Conservation (phyloP, 768 basidiomycete species). For the Leccinum longicurvipes region DNA sequence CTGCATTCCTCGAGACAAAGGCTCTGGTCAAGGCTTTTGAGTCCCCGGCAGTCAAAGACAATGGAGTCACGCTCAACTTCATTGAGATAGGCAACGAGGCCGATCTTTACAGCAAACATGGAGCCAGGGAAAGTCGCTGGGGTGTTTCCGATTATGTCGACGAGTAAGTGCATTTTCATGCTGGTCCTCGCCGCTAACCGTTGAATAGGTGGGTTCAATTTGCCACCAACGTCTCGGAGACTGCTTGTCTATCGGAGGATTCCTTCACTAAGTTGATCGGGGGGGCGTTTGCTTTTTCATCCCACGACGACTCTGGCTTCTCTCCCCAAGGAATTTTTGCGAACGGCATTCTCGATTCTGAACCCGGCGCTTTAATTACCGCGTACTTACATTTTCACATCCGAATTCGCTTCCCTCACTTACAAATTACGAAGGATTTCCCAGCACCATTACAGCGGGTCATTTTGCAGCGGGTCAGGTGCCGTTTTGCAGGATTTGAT, state of each 20-base stretch:
- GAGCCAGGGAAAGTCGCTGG: constrained; percentile 38
- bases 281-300: constrained; percentile 48
- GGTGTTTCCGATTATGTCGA: constrained; percentile 43
- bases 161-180: constrained; percentile 38
- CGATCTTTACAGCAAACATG: constrained; percentile 50
- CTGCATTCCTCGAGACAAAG: constrained; percentile 44
- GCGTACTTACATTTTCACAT: constrained; percentile 42
- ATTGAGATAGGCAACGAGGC: constrained; percentile 64
- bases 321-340: constrained; percentile 60
- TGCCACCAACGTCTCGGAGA: constrained; percentile 45
- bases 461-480: constrained; percentile 54
- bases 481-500: constrained; percentile 61
- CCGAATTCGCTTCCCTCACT: background rate
- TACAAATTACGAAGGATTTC: constrained; percentile 32
- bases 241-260: constrained; percentile 35
- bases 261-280: constrained; percentile 47
- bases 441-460: constrained; percentile 50
- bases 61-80: constrained; percentile 49
- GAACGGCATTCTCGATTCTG: constrained; percentile 46
- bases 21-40: constrained; percentile 49
- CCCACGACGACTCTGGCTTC: constrained; percentile 46
- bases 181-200: background rate
- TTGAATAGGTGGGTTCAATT: constrained; percentile 50
- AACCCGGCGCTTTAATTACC: constrained; percentile 48
- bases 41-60: constrained; percentile 35